A percentile compares a stretch with the other conserved stretches of the same genome.
These are phyloP conservation scores for Lachnellula willkommii DNA, from an alignment of 2,329 filamentous ascomycete genomes.

Conservation along the genomic window DNA sequence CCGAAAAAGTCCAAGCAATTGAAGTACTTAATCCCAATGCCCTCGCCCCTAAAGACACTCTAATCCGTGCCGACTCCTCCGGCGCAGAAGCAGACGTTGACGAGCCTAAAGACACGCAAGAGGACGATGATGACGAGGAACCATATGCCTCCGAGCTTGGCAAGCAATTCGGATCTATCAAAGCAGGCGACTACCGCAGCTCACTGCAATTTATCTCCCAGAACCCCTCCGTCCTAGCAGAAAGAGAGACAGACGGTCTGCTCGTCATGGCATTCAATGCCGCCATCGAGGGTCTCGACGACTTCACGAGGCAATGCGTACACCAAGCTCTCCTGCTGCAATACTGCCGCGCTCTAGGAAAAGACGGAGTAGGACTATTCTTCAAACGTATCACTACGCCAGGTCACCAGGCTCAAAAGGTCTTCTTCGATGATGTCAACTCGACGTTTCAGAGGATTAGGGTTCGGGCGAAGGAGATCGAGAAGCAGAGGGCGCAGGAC, in stretches of 20 bases:
- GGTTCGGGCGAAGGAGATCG: slow-evolving; percentile 52
- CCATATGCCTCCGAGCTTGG: slow-evolving; percentile 71
- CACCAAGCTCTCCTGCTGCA: slow-evolving; percentile 90
- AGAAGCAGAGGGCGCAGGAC: slow-evolving; percentile 47
- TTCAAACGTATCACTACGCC: slow-evolving; percentile 92
- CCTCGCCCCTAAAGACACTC: slow-evolving; percentile 36
- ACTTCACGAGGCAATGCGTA: slow-evolving; percentile 79
- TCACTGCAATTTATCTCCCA: slow-evolving; percentile 72
- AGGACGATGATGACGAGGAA: slow-evolving; percentile 61
- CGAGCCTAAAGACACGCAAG: slow-evolving; percentile 43
- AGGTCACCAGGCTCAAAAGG: slow-evolving; percentile 81
- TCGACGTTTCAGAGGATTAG: slow-evolving; percentile 81
- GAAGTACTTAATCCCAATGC: slow-evolving; percentile 71
- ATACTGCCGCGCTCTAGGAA: slow-evolving; percentile 86
- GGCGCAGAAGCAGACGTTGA: slow-evolving; percentile 59
- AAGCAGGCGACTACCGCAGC: slow-evolving; percentile 64
- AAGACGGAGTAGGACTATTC: slow-evolving; percentile 84
- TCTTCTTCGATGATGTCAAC: slow-evolving; percentile 91
- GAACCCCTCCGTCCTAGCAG: slow-evolving; percentile 72
- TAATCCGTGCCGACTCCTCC: slow-evolving; percentile 34
- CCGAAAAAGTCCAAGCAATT: slow-evolving; percentile 47
- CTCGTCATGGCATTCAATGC: slow-evolving; percentile 88
- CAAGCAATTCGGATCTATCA: slow-evolving; percentile 77
- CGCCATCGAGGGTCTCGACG: slow-evolving; percentile 69
- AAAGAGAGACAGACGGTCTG: slow-evolving; percentile 85